Conservation (phyloP, 495 filamentous ascomycete species). For the Xylaria intraflava region DNA sequence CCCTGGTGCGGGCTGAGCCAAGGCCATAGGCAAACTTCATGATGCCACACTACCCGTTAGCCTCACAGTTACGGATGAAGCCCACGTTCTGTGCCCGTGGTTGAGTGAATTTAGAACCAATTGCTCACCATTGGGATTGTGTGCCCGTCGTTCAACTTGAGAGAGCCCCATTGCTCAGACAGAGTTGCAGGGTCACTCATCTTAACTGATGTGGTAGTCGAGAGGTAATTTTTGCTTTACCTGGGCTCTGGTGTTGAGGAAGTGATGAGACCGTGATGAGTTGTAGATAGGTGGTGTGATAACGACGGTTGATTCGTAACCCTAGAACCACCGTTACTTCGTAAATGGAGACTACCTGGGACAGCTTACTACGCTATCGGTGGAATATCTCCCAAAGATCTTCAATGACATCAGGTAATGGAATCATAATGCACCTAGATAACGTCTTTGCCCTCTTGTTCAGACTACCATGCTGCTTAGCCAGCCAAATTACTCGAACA, state of each 20-base stretch:
- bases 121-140: slow-evolving; percentile 62
- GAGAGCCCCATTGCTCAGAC: slow-evolving; percentile 29
- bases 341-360: too few relatives aligned
- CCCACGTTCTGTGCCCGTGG: background rate
- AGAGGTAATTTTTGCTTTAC: slow-evolving; percentile 37
- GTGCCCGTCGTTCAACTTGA: slow-evolving; percentile 67
- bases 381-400: too few relatives aligned
- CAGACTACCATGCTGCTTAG: too few relatives aligned
- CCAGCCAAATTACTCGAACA: too few relatives aligned
- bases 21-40: slow-evolving; percentile 66
- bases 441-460: too few relatives aligned
- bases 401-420: too few relatives aligned
- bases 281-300: too few relatives aligned
- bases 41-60: slow-evolving; percentile 4
- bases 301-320: too few relatives aligned
- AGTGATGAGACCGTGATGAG: background rate
- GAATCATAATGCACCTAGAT: too few relatives aligned
- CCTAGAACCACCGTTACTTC: too few relatives aligned
- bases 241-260: background rate
- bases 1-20: slow-evolving; percentile 40
- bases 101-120: background rate
- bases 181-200: slow-evolving; percentile 19
- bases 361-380: too few relatives aligned
- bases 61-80: background rate
- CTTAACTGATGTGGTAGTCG: slow-evolving; percentile 23